These are phyloP conservation scores for Parmelia sp. DNA, from an alignment of 495 filamentous ascomycete genomes.

Conservation along the genomic window DNA sequence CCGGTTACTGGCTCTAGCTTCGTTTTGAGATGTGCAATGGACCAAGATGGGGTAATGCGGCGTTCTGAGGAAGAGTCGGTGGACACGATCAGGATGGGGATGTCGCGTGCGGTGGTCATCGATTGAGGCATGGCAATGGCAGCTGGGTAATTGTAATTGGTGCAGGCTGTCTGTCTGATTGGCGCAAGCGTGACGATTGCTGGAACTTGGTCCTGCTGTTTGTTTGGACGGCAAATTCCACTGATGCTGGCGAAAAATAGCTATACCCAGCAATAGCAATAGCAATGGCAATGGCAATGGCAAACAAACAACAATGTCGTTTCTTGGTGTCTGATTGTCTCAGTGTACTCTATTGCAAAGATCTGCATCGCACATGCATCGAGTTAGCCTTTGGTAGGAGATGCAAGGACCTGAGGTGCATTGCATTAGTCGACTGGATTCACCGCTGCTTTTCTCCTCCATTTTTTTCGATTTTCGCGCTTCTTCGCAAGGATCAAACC, in stretches of 20 bases:
- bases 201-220: too few species aligned
- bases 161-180: neutral
- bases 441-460: slow-evolving; percentile 19
- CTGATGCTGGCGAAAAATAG: too few species aligned
- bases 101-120: slow-evolving; percentile 59
- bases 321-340: too few species aligned
- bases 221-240: too few species aligned
- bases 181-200: neutral
- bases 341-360: too few species aligned
- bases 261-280: too few species aligned
- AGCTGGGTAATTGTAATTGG: neutral
- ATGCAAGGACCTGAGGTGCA: too few species aligned
- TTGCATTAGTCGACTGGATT: slow-evolving; percentile 2
- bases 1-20: slow-evolving; percentile 94
- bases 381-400: too few species aligned
- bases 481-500: neutral
- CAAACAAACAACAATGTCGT: too few species aligned
- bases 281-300: too few species aligned
- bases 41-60: slow-evolving; percentile 88
- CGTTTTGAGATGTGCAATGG: slow-evolving; percentile 72
- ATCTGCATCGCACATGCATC: too few species aligned
- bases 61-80: slow-evolving; percentile 71
- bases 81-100: slow-evolving; percentile 78
- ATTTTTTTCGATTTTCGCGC: too few species aligned
- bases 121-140: neutral